Percentiles rank a stretch among this genome's conserved stretches.
Conservation (phyloP, 352 stramenopile genomes). For the Globisporangium viniferum region DNA sequence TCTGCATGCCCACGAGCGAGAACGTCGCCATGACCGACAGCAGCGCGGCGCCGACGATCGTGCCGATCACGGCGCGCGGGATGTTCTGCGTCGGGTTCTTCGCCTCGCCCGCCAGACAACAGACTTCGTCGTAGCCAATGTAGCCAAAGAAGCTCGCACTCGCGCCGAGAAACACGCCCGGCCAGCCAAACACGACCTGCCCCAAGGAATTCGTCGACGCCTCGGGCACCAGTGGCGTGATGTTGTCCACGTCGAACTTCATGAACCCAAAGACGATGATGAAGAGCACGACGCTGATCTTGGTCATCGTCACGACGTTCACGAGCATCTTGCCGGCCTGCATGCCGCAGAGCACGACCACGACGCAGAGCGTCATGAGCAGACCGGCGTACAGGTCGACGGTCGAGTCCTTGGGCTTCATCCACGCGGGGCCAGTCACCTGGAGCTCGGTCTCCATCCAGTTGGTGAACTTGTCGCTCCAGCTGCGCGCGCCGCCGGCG, state of each 20-base stretch:
- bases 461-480: conserved; percentile 93
- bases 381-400: conserved; percentile 76
- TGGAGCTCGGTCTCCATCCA: conserved; percentile 65
- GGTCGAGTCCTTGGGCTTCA: conserved; percentile 60
- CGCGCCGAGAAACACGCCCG: conserved; percentile 84
- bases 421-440: conserved; percentile 44
- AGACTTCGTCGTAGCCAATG: conserved; percentile 97
- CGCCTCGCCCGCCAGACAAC: conserved; percentile 88
- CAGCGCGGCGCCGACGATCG: conserved; percentile 77
- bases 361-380: conserved; percentile 63
- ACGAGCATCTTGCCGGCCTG: conserved; percentile 87
- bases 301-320: conserved; percentile 89
- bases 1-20: conserved; percentile 90
- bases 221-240: conserved; percentile 82
- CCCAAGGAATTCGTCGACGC: conserved; percentile 25
- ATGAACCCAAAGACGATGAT: conserved; percentile 89
- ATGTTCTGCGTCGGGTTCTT: conserved; percentile 87
- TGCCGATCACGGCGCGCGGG: conserved; percentile 87
- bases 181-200: conserved; percentile 55
- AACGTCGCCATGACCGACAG: conserved; percentile 88
- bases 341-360: conserved; percentile 79
- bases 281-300: conserved; percentile 89
- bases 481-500: conserved; percentile 89
- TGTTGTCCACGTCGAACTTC: conserved; percentile 78
- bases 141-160: conserved; percentile 96